Percentiles rank a stretch among this genome's conserved stretches.
Conservation (phyloP, 495 filamentous ascomycete species). For the Niebla homalea region DNA sequence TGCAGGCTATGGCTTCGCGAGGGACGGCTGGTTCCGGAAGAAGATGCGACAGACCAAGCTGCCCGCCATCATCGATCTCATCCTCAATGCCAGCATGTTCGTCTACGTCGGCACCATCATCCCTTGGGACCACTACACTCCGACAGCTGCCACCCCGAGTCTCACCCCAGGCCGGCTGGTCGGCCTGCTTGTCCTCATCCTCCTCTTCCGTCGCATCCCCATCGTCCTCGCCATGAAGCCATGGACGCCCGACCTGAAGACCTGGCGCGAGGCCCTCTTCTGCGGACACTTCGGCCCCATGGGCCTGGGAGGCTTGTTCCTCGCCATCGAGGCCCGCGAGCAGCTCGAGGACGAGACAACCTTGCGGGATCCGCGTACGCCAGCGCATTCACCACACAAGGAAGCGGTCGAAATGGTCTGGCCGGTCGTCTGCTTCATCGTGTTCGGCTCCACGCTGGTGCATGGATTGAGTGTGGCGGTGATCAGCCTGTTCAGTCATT, state of each 20-base stretch:
- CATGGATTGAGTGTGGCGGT: conserved; percentile 33
- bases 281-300: conserved; percentile 40
- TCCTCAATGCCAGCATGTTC: conserved; percentile 36
- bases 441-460: conserved; percentile 33
- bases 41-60: conserved; percentile 30
- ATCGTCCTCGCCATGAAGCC: conserved; percentile 29
- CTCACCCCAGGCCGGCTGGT: conserved; percentile 26
- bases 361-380: conserved; percentile 23
- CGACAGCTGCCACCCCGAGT: conserved; percentile 18
- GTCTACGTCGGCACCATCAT: conserved; percentile 38
- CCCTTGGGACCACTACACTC: conserved; percentile 29
- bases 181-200: conserved; percentile 28
- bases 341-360: conserved; percentile 30
- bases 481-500: conserved; percentile 31
- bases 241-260: conserved; percentile 30
- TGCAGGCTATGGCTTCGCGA: conserved; percentile 36
- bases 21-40: conserved; percentile 32
- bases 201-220: conserved; percentile 34
- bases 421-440: conserved; percentile 36
- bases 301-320: conserved; percentile 37
- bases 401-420: conserved; percentile 29
- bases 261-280: conserved; percentile 36
- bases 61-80: conserved; percentile 30
- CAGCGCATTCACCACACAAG: conserved; percentile 17
- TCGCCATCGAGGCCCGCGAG: conserved; percentile 36